phyloP scores from a whole-genome alignment of 225 moss, liverwort and hornwort species.

The Neckera pumila region DNA sequence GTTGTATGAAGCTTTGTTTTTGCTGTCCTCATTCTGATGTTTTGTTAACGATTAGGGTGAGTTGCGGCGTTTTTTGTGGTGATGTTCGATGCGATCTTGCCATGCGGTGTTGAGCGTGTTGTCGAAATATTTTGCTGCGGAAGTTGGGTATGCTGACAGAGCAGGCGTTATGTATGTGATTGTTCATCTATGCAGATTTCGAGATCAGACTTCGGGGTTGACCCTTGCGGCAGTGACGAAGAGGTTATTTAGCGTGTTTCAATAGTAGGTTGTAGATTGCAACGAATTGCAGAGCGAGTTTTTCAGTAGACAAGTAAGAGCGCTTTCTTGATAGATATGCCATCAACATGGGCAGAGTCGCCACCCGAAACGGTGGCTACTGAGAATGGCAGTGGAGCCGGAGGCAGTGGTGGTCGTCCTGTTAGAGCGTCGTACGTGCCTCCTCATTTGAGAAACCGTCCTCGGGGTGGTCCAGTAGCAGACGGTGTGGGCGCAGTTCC shows the following conservation, averaged over 20 bases:
- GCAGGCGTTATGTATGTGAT: too few species aligned
- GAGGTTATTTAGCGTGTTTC: background rate
- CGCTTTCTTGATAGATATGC: slow-evolving; percentile 53
- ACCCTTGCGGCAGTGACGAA: background rate
- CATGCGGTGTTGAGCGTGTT: background rate
- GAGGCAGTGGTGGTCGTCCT: slow-evolving; percentile 47
- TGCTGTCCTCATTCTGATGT: background rate
- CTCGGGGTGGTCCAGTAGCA: slow-evolving; percentile 35
- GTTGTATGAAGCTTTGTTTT: background rate
- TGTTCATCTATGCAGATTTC: slow-evolving; percentile 2
- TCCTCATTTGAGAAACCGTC: slow-evolving; percentile 89
- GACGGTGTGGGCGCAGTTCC: slow-evolving; percentile 14
- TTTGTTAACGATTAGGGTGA: too few species aligned
- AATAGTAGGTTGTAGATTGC: background rate
- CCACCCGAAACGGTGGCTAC: slow-evolving; percentile 96
- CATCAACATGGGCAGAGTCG: slow-evolving; percentile 98
- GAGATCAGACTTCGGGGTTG: background rate
- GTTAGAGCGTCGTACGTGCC: slow-evolving; percentile 86
- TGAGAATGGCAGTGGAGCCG: slow-evolving; percentile 64
- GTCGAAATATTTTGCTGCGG: too few species aligned
- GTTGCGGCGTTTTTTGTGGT: background rate
- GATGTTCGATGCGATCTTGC: background rate
- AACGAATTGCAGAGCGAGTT: background rate
- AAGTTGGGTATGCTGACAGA: background rate
- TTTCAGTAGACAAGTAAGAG: background rate